Base-by-base conservation (phyloP, 192 early-diverging fungal species). In the Pilobolus umbonatus region DNA sequence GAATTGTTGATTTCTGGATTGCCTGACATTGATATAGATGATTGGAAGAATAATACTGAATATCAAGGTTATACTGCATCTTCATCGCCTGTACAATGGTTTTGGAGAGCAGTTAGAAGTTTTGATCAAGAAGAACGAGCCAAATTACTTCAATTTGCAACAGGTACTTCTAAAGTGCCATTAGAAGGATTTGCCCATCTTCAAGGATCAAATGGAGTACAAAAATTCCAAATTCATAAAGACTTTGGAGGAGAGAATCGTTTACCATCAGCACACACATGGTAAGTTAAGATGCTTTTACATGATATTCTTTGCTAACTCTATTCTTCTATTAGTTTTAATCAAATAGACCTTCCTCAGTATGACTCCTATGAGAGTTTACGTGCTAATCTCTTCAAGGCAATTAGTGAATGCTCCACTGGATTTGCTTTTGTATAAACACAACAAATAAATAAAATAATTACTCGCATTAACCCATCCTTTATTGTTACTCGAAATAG, bases 161-260 rank as follows among this genome's bases (percentile, higher is more conserved):
- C 96, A 0, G 96, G 96, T 34, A 99, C 96, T 6, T 91, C 88
- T 49, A 99, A 99, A 65, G 93, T 99, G 31, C 96, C 96, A n/a
- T 69, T 99, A 5, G 93, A 92, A 69, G 96, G 96, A 29, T 97
- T 99, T 65, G 77, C 86, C 11, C 83, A 87, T 36, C 72, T 99
- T 42, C 94, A 99, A 71, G 96, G 96, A 24, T 89, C 88, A 51
- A 85, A 85, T 58, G 95, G 96, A 30, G 80, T 95, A 15, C 95
- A 97, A 71, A 96, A 95, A 80, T 99, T 99, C 84, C 95, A 97
- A 76, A 95, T 99, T 65, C 94, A 97, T 77, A 95, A 93, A 74
- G 95, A 96, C 74, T 95, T 92, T 81, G 71, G 84, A 11, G 88
- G 86, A 4, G 79, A 86, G 5, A 78, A 84, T 32, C 81, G 96